These are phyloP conservation scores for Aspergillus aculeatus DNA, from an alignment of 2,329 filamentous ascomycete genomes.

Conservation along the genomic window DNA sequence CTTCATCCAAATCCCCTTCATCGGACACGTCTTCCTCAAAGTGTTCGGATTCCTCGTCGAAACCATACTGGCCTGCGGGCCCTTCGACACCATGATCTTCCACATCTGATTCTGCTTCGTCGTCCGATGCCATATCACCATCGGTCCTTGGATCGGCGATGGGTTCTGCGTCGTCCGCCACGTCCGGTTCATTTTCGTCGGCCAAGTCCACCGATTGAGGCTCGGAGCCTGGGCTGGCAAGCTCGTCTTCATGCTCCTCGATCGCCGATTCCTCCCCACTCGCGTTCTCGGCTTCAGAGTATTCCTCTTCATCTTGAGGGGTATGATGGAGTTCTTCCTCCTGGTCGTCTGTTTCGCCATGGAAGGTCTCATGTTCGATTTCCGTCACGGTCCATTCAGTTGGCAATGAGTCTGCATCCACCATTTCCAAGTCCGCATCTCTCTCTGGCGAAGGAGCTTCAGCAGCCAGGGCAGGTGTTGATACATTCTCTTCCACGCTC, in stretches of 20 bases:
- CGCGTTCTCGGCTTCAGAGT: neutral
- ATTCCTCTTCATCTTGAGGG: neutral
- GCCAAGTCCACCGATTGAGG: neutral
- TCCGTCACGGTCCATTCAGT: neutral
- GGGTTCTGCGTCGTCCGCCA: slow-evolving; percentile 17
- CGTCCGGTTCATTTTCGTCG: slow-evolving; percentile 19
- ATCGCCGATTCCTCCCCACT: slow-evolving; percentile 14
- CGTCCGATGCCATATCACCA: neutral
- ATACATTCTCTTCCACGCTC: neutral
- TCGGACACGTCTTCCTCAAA: neutral
- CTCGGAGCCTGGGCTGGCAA: neutral
- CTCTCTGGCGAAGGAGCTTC: neutral
- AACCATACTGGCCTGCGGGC: neutral
- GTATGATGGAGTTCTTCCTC: neutral
- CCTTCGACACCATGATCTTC: neutral
- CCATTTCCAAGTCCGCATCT: neutral
- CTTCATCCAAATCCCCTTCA: neutral
- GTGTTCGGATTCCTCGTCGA: slow-evolving; percentile 10
- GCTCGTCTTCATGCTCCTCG: neutral
- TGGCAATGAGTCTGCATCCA: neutral
- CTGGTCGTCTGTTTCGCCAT: neutral
- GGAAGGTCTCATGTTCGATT: neutral
- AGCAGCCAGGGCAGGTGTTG: neutral
- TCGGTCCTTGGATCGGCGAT: slow-evolving; percentile 33
- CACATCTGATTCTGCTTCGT: neutral